Conservation (phyloP, 352 stramenopile species). For the Globisporangium paddicum region DNA sequence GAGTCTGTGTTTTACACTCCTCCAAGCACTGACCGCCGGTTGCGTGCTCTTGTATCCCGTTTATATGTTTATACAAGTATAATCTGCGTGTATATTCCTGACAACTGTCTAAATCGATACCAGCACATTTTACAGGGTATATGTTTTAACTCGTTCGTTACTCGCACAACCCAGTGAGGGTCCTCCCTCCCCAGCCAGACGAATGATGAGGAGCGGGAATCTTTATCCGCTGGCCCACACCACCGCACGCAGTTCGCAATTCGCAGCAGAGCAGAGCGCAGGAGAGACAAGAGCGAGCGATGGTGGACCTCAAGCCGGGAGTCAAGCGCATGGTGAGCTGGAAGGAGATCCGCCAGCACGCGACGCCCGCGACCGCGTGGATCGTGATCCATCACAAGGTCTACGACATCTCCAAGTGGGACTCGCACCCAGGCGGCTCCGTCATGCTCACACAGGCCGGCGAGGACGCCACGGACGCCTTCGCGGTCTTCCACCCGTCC, state of each 20-base stretch:
- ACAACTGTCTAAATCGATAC: too few species aligned
- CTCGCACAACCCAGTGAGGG: too few species aligned
- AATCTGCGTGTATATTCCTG: too few species aligned
- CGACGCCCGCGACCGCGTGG: slow-evolving; percentile 71
- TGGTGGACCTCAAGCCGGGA: slow-evolving; percentile 65
- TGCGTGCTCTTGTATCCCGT: too few species aligned
- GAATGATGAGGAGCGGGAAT: too few species aligned
- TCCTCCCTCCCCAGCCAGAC: too few species aligned
- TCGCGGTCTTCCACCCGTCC: slow-evolving; percentile 96
- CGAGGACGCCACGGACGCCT: slow-evolving; percentile 98
- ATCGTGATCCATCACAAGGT: slow-evolving; percentile 91
- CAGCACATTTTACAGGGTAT: too few species aligned
- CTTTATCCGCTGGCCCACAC: background rate
- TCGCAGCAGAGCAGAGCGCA: background rate
- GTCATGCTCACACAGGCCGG: slow-evolving; percentile 98
- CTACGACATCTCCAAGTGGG: slow-evolving; percentile 87
- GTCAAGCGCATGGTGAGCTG: slow-evolving; percentile 62
- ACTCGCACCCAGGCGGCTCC: slow-evolving; percentile 82
- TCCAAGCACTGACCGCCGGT: background rate
- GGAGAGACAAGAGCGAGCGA: slow-evolving; percentile 10
- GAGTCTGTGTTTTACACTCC: background rate
- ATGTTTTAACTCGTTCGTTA: too few species aligned
- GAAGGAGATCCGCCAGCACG: slow-evolving; percentile 76
- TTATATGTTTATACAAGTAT: too few species aligned
- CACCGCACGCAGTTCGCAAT: slow-evolving; percentile 8